phyloP scores from a whole-genome alignment of 2,329 filamentous ascomycete genomes.

The Trichoderma sp. region DNA sequence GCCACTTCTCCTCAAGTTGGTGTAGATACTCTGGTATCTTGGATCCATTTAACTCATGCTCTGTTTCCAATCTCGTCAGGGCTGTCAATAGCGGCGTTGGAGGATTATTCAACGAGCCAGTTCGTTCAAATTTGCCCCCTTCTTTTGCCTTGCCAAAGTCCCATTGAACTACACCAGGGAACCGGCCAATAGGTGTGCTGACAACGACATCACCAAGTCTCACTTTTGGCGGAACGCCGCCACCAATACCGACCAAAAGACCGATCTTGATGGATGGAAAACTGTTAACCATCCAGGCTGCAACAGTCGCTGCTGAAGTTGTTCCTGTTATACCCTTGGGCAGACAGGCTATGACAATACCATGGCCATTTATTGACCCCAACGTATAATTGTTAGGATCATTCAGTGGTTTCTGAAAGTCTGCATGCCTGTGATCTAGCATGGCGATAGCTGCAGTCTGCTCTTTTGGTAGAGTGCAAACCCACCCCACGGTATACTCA shows the following conservation, averaged over 20 bases:
- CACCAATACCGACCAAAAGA: not conserved
- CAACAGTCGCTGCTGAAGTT: not conserved
- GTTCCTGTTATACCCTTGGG: not conserved
- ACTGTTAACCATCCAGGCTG: not conserved
- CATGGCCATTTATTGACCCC: not conserved
- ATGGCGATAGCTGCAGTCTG: not conserved
- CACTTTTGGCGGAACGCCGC: not conserved
- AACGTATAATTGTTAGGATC: not conserved
- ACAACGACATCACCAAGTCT: not conserved
- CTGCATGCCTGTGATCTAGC: not conserved
- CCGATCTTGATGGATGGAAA: not conserved
- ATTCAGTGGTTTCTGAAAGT: not conserved
- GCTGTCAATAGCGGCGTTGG: not conserved
- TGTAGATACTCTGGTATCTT: not conserved
- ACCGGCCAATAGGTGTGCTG: not conserved
- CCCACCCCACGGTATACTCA: not conserved
- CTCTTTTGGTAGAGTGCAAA: not conserved
- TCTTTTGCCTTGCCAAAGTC: not conserved
- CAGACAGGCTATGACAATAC: not conserved
- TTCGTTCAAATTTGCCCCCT: not conserved
- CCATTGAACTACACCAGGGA: not conserved
- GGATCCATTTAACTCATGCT: not conserved
- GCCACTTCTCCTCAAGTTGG: not conserved
- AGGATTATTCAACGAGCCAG: not conserved
- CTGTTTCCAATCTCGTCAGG: not conserved